Conservation (phyloP, 345 rosid species). For the Populus deltoides region DNA sequence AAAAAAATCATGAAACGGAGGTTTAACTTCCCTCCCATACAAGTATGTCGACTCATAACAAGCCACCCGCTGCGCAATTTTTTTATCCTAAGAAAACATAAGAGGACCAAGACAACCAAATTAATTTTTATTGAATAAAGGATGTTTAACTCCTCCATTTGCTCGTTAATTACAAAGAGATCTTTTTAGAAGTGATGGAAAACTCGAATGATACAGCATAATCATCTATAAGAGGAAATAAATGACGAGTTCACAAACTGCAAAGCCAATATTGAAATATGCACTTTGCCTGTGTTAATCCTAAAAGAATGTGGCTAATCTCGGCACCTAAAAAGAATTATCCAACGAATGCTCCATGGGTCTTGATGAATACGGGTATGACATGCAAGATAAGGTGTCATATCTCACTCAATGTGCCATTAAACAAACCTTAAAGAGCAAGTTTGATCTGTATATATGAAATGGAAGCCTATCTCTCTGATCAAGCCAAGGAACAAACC, state of each 20-base stretch:
- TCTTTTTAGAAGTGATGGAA: neutral
- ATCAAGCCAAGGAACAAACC: conserved; percentile 25
- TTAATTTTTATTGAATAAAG: no score
- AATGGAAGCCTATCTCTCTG: neutral
- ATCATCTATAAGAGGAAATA: neutral
- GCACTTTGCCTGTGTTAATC: conserved; percentile 8
- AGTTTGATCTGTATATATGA: neutral
- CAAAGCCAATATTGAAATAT: neutral
- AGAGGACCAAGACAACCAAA: no score
- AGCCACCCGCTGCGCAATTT: no score
- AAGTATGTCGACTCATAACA: no score
- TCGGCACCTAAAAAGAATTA: conserved; percentile 25
- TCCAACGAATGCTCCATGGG: neutral
- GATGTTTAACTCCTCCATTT: neutral
- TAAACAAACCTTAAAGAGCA: neutral
- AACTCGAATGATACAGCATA: neutral
- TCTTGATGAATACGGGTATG: neutral
- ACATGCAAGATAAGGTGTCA: neutral
- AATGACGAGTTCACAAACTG: neutral
- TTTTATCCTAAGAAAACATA: no score
- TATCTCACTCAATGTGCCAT: neutral
- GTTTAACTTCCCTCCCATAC: no score
- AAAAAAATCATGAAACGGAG: no score
- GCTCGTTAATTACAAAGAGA: neutral
- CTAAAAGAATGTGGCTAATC: conserved; percentile 11